Evolutionary conservation across 139 green algal genomes (phyloP).

Genomic region (Closterium sp.): DNA sequence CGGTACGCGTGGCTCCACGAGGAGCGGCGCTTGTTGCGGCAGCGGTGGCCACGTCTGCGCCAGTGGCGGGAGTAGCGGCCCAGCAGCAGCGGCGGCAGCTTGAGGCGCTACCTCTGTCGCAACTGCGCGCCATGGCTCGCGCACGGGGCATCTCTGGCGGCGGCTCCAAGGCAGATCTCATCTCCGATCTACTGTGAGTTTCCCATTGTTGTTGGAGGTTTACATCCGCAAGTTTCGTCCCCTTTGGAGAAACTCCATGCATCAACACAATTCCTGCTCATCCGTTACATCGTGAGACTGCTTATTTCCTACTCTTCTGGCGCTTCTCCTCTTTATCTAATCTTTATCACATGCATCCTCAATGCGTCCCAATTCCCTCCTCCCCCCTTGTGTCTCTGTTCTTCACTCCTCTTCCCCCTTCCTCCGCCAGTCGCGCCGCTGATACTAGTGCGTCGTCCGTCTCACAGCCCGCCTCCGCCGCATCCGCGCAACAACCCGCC

Average conservation of each 20-base stretch:
- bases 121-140: neutral
- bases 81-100: neutral
- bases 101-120: neutral
- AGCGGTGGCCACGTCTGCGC: neutral
- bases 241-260: no score
- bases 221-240: no score
- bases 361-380: neutral
- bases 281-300: no score
- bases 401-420: neutral
- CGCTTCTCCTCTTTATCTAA: no score
- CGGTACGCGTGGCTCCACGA: neutral
- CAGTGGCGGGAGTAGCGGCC: neutral
- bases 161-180: neutral
- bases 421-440: neutral
- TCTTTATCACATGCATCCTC: no score
- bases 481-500: neutral
- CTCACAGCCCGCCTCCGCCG: neutral
- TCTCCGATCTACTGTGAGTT: neutral
- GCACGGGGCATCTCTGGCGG: neutral
- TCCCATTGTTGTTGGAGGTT: no score
- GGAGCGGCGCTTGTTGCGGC: neutral
- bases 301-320: no score
- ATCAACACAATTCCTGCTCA: no score
- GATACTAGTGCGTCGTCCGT: neutral
- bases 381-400: neutral